Conservation (phyloP, 225 moss, liverwort and hornwort genomes). For the Pleurozium schreberi region DNA sequence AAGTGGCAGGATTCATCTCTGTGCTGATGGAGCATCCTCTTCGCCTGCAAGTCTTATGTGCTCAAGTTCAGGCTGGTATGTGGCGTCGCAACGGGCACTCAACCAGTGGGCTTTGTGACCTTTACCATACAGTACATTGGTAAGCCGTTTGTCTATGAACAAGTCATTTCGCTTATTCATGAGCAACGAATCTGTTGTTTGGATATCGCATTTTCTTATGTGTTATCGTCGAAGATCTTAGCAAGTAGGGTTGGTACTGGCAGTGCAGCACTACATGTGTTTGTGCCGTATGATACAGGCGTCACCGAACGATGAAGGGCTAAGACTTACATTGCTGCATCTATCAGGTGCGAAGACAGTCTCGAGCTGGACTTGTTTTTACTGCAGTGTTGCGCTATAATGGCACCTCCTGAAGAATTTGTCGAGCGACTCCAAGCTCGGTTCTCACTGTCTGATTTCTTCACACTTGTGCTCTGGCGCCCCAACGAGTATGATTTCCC, state of each 20-base stretch:
- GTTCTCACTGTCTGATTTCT: slow-evolving; percentile 77
- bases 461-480: slow-evolving; percentile 56
- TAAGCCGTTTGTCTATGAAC: slow-evolving; percentile 23
- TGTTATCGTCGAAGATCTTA: neutral
- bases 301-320: neutral
- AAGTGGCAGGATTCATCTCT: slow-evolving; percentile 68
- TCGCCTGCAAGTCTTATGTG: slow-evolving; percentile 92
- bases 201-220: neutral
- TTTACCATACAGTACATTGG: slow-evolving; percentile 92
- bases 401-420: slow-evolving; percentile 82
- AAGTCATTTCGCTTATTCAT: neutral
- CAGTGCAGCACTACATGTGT: neutral
- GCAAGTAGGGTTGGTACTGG: neutral
- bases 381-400: slow-evolving; percentile 77
- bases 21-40: slow-evolving; percentile 95
- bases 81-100: slow-evolving; percentile 96
- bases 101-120: slow-evolving; percentile 63
- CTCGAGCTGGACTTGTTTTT: slow-evolving; percentile 92
- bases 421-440: slow-evolving; percentile 73
- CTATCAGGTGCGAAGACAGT: slow-evolving; percentile 89
- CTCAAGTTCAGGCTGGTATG: slow-evolving; percentile 98
- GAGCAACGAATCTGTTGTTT: neutral
- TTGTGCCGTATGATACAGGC: neutral
- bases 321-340: slow-evolving; percentile 11
- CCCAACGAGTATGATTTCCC: slow-evolving; percentile 62